Evolutionary conservation across 768 basidiomycete species (phyloP).

Genomic region (Phlebiopsis gigantea): DNA sequence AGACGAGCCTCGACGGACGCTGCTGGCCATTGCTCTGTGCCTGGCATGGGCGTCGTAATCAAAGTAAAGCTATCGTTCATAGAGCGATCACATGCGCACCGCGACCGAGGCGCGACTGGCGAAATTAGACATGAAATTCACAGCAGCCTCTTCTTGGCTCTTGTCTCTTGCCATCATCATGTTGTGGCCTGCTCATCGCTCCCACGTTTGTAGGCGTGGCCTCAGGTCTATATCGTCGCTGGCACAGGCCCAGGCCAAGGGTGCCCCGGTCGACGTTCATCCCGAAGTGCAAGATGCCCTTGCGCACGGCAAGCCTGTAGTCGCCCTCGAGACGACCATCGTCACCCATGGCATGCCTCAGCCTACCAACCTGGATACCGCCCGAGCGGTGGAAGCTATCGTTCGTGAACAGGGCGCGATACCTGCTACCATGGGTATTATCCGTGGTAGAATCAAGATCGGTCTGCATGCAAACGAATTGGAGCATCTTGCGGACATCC

Average conservation of each 20-base stretch:
- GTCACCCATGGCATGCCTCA: slow-evolving; percentile 91
- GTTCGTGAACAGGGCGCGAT: slow-evolving; percentile 71
- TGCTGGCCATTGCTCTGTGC: slow-evolving; percentile 7
- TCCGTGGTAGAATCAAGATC: slow-evolving; percentile 81
- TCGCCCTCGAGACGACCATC: slow-evolving; percentile 89
- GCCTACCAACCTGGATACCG: slow-evolving; percentile 69
- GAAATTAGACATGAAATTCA: not conserved
- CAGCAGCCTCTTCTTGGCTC: not conserved
- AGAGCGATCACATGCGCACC: not conserved
- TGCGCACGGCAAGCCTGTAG: slow-evolving; percentile 56
- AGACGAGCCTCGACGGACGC: slow-evolving; percentile 39
- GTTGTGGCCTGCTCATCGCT: slow-evolving; percentile 12
- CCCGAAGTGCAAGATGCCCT: slow-evolving; percentile 85
- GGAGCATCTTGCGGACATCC: slow-evolving; percentile 56
- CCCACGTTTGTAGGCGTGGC: slow-evolving; percentile 4
- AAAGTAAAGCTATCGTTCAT: not conserved
- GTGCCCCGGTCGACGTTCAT: slow-evolving; percentile 54
- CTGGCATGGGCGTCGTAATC: slow-evolving; percentile 3
- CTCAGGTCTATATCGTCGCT: slow-evolving; percentile 17
- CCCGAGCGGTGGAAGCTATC: slow-evolving; percentile 64
- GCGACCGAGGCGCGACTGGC: not conserved
- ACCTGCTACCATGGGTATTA: slow-evolving; percentile 87
- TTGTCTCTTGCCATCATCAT: slow-evolving; percentile 8
- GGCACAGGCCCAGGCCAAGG: slow-evolving; percentile 17
- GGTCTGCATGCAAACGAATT: slow-evolving; percentile 67